phyloP scores from a whole-genome alignment of 2,329 filamentous ascomycete genomes.

The Onygenales sp. region DNA sequence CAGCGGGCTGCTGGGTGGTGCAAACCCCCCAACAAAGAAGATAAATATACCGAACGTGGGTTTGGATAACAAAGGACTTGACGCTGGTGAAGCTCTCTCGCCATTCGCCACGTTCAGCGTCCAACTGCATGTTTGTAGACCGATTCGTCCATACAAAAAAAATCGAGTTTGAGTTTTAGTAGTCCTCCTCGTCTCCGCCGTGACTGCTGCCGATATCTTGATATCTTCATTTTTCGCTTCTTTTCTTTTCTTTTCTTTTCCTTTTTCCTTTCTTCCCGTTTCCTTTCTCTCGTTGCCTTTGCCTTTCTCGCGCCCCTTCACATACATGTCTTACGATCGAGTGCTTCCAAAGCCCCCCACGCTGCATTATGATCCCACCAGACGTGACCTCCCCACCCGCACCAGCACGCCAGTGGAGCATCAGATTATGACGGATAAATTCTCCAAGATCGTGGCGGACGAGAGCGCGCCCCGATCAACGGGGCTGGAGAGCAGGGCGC shows the following conservation, averaged over 20 bases:
- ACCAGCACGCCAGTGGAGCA: slow-evolving; percentile 30
- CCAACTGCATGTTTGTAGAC: slow-evolving; percentile 3
- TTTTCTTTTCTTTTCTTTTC: background rate
- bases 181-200: slow-evolving; percentile 7
- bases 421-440: slow-evolving; percentile 32
- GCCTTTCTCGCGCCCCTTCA: slow-evolving; percentile 3
- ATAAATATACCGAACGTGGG: slow-evolving; percentile 8
- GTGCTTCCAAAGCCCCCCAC: slow-evolving; percentile 35
- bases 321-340: slow-evolving; percentile 39
- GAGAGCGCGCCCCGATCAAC: slow-evolving; percentile 10
- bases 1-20: background rate
- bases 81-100: slow-evolving; percentile 1
- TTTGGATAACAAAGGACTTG: slow-evolving; percentile 11
- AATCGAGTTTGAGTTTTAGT: slow-evolving; percentile 12
- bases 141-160: slow-evolving; percentile 14
- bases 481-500: background rate
- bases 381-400: slow-evolving; percentile 22
- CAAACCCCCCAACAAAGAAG: slow-evolving; percentile 12
- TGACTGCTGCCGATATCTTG: slow-evolving; percentile 2
- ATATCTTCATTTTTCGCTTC: slow-evolving; percentile 5
- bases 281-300: slow-evolving; percentile 1
- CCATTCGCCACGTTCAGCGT: slow-evolving; percentile 9
- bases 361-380: slow-evolving; percentile 30
- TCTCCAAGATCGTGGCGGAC: slow-evolving; percentile 14
- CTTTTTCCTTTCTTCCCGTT: background rate